A percentile compares a stretch with the other conserved stretches of the same genome.
These are phyloP conservation scores for Sarocladium kiliense DNA, from an alignment of 2,329 filamentous ascomycete species.

Conservation along the genomic window DNA sequence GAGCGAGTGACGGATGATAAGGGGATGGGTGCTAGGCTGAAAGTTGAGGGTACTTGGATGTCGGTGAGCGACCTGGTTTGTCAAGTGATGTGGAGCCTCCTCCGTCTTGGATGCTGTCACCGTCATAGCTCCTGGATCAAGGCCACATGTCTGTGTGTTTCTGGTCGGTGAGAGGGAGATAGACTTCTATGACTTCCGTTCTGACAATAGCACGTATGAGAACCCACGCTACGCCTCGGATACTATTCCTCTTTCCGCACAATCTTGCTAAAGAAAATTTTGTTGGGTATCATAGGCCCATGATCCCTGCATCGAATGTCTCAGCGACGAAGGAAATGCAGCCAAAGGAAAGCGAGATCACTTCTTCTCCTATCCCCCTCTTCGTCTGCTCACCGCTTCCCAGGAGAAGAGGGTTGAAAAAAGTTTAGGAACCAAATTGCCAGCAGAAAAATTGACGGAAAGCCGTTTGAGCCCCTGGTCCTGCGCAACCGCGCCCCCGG, in stretches of 20 bases:
- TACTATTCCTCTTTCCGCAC: neutral
- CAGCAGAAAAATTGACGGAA: neutral
- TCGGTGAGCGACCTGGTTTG: neutral
- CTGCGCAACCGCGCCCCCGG: conserved; percentile 2
- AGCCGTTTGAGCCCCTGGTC: conserved; percentile 6
- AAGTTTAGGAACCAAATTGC: neutral
- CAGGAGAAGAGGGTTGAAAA: neutral
- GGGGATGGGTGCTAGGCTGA: neutral
- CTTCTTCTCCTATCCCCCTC: neutral
- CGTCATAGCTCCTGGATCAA: too few relatives aligned
- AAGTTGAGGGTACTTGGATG: neutral
- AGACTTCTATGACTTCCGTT: too few relatives aligned
- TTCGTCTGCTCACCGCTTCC: neutral
- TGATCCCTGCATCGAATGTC: conserved; percentile 6
- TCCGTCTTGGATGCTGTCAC: neutral
- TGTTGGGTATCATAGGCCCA: neutral
- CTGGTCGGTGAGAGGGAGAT: too few relatives aligned
- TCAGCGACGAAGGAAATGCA: neutral
- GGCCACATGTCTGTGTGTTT: too few relatives aligned
- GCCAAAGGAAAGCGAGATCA: neutral
- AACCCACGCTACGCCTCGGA: too few relatives aligned
- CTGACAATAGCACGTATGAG: too few relatives aligned
- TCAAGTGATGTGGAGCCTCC: neutral
- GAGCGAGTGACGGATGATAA: neutral
- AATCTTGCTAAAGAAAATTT: neutral